phyloP scores from a whole-genome alignment of 257 asterid species.

The Nicotiana otophora region DNA sequence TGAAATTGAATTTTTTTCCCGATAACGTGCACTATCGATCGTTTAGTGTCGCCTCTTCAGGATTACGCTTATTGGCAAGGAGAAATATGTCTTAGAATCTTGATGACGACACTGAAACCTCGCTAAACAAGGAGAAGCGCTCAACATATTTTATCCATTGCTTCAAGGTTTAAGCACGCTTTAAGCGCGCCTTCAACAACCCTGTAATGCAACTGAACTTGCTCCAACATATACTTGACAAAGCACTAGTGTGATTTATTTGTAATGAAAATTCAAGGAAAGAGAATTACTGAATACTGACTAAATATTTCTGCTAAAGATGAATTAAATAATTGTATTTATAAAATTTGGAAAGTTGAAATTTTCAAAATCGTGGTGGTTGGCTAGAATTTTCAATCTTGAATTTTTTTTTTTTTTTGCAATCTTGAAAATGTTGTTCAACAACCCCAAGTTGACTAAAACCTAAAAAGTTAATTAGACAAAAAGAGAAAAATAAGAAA shows the following conservation, averaged over 20 bases:
- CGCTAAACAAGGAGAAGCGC: too few species aligned
- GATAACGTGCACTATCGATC: too few species aligned
- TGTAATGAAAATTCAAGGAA: background rate
- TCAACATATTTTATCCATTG: too few species aligned
- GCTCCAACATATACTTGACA: background rate
- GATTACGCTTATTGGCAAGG: too few species aligned
- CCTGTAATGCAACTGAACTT: too few species aligned
- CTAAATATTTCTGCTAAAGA: background rate
- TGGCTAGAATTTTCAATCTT: background rate
- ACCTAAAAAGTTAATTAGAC: background rate
- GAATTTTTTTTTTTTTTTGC: background rate
- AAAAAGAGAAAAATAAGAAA: background rate
- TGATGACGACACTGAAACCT: too few species aligned
- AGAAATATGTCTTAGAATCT: too few species aligned
- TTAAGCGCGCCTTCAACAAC: too few species aligned
- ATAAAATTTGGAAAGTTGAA: too few species aligned
- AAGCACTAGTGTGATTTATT: background rate
- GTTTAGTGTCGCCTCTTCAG: too few species aligned
- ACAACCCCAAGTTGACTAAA: constrained; percentile 1
- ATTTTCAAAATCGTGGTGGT: background rate
- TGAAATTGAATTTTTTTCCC: too few species aligned
- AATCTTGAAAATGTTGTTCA: background rate
- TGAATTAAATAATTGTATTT: background rate
- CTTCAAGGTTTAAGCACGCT: too few species aligned
- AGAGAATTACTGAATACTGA: background rate